Evolutionary conservation across 1,139 yeast genomes (phyloP).

Genomic region (Saccharomyces pastorianus): DNA sequence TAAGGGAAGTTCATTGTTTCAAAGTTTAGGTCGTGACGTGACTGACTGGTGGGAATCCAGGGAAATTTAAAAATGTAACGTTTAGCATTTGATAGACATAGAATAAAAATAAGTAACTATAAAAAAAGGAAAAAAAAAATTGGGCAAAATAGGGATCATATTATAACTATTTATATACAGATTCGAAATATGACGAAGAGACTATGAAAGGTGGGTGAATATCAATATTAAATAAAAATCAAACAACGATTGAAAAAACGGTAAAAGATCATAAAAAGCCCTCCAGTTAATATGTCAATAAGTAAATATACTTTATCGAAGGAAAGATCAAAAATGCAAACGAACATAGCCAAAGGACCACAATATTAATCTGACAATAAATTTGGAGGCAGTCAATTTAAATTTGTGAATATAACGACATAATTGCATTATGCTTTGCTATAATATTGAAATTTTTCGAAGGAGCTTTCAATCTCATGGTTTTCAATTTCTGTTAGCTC

Average conservation of each 20-base stretch:
- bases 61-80: not conserved
- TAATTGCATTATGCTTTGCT: constrained; percentile 6
- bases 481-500: constrained; percentile 52
- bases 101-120: not conserved
- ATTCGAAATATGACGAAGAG: not conserved
- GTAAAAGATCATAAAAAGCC: too few relatives aligned
- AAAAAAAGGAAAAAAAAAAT: not conserved
- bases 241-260: too few relatives aligned
- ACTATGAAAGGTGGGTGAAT: not conserved
- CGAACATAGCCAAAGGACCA: too few relatives aligned
- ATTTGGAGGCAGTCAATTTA: too few relatives aligned
- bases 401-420: too few relatives aligned
- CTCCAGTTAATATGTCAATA: too few relatives aligned
- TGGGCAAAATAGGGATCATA: not conserved
- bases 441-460: constrained; percentile 17
- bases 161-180: too few relatives aligned
- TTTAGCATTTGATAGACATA: not conserved
- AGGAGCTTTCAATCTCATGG: constrained; percentile 37
- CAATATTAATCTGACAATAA: too few relatives aligned
- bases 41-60: constrained; percentile 19
- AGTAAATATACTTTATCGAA: too few relatives aligned
- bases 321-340: not conserved
- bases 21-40: constrained; percentile 22
- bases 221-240: not conserved
- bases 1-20: constrained; percentile 10